Conservation (phyloP, 1,139 yeast genomes). For the Pichia sp. region DNA sequence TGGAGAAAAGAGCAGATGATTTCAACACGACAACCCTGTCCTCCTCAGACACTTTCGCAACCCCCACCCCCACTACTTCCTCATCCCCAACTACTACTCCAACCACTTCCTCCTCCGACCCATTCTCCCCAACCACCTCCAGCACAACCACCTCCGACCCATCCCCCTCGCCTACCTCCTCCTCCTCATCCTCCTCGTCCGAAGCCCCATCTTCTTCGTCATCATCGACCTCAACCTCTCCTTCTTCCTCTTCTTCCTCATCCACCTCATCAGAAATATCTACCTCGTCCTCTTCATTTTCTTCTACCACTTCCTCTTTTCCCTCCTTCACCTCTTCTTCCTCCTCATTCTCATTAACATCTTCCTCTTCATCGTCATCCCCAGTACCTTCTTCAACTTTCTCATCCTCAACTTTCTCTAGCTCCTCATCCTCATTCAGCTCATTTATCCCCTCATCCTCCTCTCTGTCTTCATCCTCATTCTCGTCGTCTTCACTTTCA, state of each 20-base stretch:
- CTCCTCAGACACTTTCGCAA: neutral
- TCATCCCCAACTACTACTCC: conserved; percentile 6
- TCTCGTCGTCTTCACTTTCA: conserved; percentile 1
- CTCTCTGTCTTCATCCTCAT: neutral
- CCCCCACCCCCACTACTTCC: neutral
- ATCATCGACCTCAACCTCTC: neutral
- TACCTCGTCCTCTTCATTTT: neutral
- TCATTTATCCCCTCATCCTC: conserved; percentile 4
- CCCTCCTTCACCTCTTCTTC: conserved; percentile 3
- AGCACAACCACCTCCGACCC: too few species aligned
- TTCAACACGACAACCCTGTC: neutral
- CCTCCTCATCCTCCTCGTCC: neutral
- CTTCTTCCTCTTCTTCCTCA: conserved; percentile 10
- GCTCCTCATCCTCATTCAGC: conserved; percentile 1
- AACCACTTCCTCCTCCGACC: conserved; percentile 3
- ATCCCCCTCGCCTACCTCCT: neutral
- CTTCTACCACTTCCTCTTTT: neutral
- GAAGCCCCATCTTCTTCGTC: conserved; percentile 1
- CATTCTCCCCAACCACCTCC: neutral
- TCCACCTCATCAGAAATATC: neutral
- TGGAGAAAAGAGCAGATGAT: conserved; percentile 22
- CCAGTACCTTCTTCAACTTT: conserved; percentile 9
- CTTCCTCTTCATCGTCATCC: conserved; percentile 2
- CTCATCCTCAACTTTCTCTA: conserved; percentile 1
- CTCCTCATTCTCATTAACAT: neutral